phyloP scores from a whole-genome alignment of 768 basidiomycete species.

The Mycena crocata region DNA sequence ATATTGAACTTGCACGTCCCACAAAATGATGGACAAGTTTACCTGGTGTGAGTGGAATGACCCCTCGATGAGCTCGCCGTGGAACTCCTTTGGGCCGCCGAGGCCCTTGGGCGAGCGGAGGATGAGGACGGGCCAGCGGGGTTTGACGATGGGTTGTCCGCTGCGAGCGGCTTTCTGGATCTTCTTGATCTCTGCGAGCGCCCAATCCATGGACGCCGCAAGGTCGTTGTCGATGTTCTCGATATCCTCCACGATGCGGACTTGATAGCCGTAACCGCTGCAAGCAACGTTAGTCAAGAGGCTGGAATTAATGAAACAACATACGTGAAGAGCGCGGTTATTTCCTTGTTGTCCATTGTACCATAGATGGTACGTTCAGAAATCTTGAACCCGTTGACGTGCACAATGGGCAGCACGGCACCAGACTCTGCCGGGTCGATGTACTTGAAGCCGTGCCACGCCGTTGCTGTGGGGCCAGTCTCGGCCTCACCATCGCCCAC shows the following conservation, averaged over 20 bases:
- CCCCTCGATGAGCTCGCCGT: slow-evolving; percentile 82
- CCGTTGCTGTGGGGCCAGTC: slow-evolving; percentile 81
- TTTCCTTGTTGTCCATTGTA: slow-evolving; percentile 90
- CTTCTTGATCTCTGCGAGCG: slow-evolving; percentile 73
- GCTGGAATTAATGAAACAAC: slow-evolving; percentile 29
- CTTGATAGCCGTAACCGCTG: slow-evolving; percentile 91
- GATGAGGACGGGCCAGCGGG: slow-evolving; percentile 91
- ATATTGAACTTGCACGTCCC: too few species aligned
- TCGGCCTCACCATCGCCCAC: slow-evolving; percentile 93
- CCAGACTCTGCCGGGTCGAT: slow-evolving; percentile 92
- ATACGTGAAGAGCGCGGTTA: slow-evolving; percentile 79
- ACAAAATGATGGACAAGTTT: too few species aligned
- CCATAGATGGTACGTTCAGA: slow-evolving; percentile 91
- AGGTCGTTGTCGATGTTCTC: slow-evolving; percentile 80
- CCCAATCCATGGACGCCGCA: slow-evolving; percentile 88
- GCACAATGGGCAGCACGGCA: slow-evolving; percentile 91
- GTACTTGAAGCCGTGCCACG: slow-evolving; percentile 92
- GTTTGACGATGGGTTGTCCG: slow-evolving; percentile 84
- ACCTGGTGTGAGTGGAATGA: slow-evolving; percentile 90
- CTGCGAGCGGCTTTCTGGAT: slow-evolving; percentile 85
- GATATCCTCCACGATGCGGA: slow-evolving; percentile 80
- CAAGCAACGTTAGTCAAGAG: slow-evolving; percentile 13
- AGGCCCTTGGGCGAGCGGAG: slow-evolving; percentile 89
- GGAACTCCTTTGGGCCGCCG: slow-evolving; percentile 73
- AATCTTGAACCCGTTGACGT: slow-evolving; percentile 92